phyloP scores from a whole-genome alignment of 1,139 yeast genomes.

The Geotrichum restrictum region DNA sequence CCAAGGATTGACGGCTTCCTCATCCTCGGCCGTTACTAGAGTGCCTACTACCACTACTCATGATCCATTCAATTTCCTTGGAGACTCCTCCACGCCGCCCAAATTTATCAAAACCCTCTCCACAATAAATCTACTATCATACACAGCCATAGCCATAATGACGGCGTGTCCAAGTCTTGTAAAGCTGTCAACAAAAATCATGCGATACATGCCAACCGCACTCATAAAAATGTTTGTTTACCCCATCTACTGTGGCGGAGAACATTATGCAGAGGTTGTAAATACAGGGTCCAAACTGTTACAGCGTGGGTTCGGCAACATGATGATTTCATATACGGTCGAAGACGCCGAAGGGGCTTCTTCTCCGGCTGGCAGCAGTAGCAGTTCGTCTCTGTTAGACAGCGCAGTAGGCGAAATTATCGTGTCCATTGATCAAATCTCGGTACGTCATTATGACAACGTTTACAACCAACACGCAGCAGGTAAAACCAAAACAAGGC shows the following conservation, averaged over 20 bases:
- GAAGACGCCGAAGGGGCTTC: conserved; percentile 93
- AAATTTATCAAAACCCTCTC: conserved; percentile 28
- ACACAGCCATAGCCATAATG: conserved; percentile 27
- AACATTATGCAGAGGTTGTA: conserved; percentile 62
- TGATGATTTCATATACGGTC: conserved; percentile 90
- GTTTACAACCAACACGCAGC: conserved; percentile 31
- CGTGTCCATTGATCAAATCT: conserved; percentile 61
- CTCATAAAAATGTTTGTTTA: conserved; percentile 70
- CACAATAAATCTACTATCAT: conserved; percentile 27
- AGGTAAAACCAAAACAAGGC: conserved; percentile 48
- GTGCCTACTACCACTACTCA: too few relatives aligned
- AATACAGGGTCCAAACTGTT: conserved; percentile 64
- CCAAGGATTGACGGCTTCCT: too few relatives aligned
- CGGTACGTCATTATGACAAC: conserved; percentile 68
- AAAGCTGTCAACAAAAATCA: conserved; percentile 34
- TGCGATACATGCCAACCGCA: conserved; percentile 56
- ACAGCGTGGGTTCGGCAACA: conserved; percentile 76
- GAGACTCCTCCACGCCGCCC: conserved; percentile 23
- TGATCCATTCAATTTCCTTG: background rate
- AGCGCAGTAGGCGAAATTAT: conserved; percentile 62
- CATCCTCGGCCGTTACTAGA: too few relatives aligned
- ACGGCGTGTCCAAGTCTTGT: conserved; percentile 37
- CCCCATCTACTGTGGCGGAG: conserved; percentile 89
- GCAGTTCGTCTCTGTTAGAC: conserved; percentile 48
- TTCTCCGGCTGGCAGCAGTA: conserved; percentile 38